These are phyloP conservation scores for Hibiscus syriacus DNA, from an alignment of 345 rosid species.

Conservation along the genomic window DNA sequence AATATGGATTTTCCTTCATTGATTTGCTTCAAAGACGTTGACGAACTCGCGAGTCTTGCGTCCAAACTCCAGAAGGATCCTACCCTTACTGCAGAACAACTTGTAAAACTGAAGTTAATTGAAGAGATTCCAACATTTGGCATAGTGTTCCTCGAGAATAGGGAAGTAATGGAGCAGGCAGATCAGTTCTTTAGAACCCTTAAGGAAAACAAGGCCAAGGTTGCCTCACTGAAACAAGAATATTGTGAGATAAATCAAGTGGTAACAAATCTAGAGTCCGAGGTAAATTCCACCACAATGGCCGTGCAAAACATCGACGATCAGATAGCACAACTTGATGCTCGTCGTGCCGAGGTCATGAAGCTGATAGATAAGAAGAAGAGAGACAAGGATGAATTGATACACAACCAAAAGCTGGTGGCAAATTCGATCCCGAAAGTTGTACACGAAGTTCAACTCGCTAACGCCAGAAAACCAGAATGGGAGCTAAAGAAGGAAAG, in stretches of 20 bases:
- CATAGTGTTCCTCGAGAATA: conserved; percentile 46
- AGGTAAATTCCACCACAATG: conserved; percentile 32
- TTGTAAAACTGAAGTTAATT: conserved; percentile 52
- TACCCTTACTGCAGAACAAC: conserved; percentile 47
- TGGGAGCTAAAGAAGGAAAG: conserved; percentile 50
- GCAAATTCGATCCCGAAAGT: conserved; percentile 44
- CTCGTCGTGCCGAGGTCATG: conserved; percentile 33
- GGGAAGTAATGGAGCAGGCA: conserved; percentile 35
- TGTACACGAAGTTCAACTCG: conserved; percentile 49
- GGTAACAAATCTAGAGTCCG: conserved; percentile 34
- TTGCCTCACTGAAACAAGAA: conserved; percentile 43
- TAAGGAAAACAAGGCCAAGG: conserved; percentile 48
- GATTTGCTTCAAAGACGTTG: conserved; percentile 34
- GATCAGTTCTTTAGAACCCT: conserved; percentile 35
- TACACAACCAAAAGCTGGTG: conserved; percentile 35
- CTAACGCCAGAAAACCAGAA: conserved; percentile 37
- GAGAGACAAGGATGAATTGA: conserved; percentile 33
- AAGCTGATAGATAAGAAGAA: conserved; percentile 29
- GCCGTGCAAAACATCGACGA: conserved; percentile 45
- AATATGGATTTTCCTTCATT: conserved; percentile 49
- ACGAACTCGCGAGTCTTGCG: conserved; percentile 39
- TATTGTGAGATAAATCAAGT: conserved; percentile 51
- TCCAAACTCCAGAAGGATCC: conserved; percentile 46
- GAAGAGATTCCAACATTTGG: conserved; percentile 58
- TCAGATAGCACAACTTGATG: conserved; percentile 47